These are phyloP conservation scores for Bipolaris cookei DNA, from an alignment of 2,329 filamentous ascomycete genomes.

Conservation along the genomic window DNA sequence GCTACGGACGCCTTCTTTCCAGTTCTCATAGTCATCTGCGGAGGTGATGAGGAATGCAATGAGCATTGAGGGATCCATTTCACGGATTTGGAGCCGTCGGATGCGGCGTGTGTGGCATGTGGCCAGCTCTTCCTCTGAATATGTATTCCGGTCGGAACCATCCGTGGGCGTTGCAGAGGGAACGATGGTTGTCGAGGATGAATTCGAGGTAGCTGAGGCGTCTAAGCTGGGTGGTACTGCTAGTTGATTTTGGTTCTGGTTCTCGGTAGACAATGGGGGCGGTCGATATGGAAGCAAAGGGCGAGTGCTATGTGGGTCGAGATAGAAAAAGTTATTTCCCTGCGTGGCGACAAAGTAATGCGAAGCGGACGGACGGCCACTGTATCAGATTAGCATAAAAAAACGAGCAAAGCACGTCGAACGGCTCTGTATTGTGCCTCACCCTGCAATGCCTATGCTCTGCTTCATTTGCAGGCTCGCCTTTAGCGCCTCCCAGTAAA, in stretches of 20 bases:
- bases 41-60: constrained; percentile 88
- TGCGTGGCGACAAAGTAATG: constrained; percentile 77
- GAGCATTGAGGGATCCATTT: constrained; percentile 98
- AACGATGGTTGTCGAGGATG: constrained; percentile 35
- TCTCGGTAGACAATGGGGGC: constrained; percentile 4
- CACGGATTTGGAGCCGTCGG: constrained; percentile 79
- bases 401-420: background rate
- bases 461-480: constrained; percentile 84
- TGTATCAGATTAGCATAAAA: constrained; percentile 47
- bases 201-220: constrained; percentile 18
- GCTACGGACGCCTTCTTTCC: constrained; percentile 77
- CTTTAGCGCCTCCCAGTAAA: constrained; percentile 94
- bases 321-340: constrained; percentile 85
- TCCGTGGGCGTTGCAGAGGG: constrained; percentile 11
- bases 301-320: constrained; percentile 90
- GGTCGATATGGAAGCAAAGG: constrained; percentile 69
- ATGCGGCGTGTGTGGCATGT: constrained; percentile 88
- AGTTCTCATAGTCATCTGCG: constrained; percentile 81
- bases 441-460: constrained; percentile 96
- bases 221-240: constrained; percentile 8
- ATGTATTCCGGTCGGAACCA: constrained; percentile 51
- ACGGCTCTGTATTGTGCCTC: constrained; percentile 40
- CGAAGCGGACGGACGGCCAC: constrained; percentile 89
- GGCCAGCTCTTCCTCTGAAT: constrained; percentile 74
- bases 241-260: background rate